Percentiles rank a stretch among this genome's conserved stretches.
These are phyloP conservation scores for Hibiscus trionum DNA, from an alignment of 345 rosid species.

Conservation along the genomic window DNA sequence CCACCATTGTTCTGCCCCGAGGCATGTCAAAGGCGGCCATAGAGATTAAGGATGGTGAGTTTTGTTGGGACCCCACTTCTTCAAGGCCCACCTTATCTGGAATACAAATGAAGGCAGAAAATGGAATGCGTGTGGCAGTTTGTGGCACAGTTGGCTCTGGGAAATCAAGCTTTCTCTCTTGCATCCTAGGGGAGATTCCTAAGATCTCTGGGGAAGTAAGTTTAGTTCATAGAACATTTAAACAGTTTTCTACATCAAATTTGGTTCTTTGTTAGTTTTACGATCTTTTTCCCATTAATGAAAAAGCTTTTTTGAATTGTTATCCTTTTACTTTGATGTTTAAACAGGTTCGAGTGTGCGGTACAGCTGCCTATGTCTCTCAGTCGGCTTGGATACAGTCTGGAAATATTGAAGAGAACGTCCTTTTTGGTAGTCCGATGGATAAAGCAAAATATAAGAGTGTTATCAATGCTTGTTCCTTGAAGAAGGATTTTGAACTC, in stretches of 20 bases:
- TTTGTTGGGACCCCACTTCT: slow-evolving; percentile 68
- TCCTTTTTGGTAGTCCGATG: slow-evolving; percentile 96
- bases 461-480: slow-evolving; percentile 86
- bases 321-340: slow-evolving; percentile 15
- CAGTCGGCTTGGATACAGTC: slow-evolving; percentile 99
- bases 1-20: slow-evolving; percentile 68
- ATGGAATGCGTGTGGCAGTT: slow-evolving; percentile 98
- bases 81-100: slow-evolving; percentile 68
- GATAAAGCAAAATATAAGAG: slow-evolving; percentile 85
- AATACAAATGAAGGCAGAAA: slow-evolving; percentile 71
- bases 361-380: slow-evolving; percentile 92
- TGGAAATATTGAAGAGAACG: slow-evolving; percentile 97
- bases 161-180: slow-evolving; percentile 95
- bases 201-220: slow-evolving; percentile 96
- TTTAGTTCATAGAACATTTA: slow-evolving; percentile 19
- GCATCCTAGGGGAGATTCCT: slow-evolving; percentile 97
- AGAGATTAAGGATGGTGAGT: slow-evolving; percentile 75
- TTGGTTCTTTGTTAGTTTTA: background rate
- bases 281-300: background rate
- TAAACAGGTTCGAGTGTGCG: slow-evolving; percentile 84
- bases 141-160: slow-evolving; percentile 99
- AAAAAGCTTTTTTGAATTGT: slow-evolving; percentile 3
- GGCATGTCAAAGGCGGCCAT: slow-evolving; percentile 58
- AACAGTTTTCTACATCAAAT: slow-evolving; percentile 7
- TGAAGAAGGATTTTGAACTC: slow-evolving; percentile 91